A percentile compares a stretch with the other conserved stretches of the same genome.
phyloP scores from a whole-genome alignment of 2,329 filamentous ascomycete genomes.

The Pseudohalonectria lignicola region DNA sequence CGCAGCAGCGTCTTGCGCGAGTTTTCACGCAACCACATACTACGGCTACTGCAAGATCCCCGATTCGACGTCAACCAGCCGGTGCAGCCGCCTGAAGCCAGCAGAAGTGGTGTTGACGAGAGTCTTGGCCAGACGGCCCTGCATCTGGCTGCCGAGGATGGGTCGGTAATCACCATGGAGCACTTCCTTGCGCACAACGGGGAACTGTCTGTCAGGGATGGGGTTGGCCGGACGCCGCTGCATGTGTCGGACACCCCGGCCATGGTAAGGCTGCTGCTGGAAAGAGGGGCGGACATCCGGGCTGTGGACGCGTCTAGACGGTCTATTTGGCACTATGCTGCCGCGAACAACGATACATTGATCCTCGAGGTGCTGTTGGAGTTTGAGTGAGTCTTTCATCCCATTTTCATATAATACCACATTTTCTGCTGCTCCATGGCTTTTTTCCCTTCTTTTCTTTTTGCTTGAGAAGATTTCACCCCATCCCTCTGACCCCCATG shows the following conservation, averaged over 20 bases:
- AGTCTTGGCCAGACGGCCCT: not conserved
- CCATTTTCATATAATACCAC: too few species aligned
- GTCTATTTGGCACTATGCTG: slow-evolving; percentile 1
- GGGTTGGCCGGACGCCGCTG: not conserved
- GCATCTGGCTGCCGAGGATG: not conserved
- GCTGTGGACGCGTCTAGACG: not conserved
- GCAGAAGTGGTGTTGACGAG: not conserved
- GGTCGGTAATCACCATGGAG: not conserved
- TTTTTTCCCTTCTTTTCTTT: too few species aligned
- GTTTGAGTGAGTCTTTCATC: not conserved
- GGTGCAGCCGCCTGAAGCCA: not conserved
- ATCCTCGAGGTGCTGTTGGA: not conserved
- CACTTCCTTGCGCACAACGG: not conserved
- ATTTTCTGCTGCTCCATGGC: too few species aligned
- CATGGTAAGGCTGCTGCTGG: not conserved
- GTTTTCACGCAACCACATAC: not conserved
- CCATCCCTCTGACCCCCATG: too few species aligned
- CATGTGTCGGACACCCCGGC: not conserved
- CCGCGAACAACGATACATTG: not conserved
- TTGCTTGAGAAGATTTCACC: too few species aligned
- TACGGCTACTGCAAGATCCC: slow-evolving; percentile 1
- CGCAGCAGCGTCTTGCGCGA: not conserved
- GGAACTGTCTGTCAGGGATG: not conserved
- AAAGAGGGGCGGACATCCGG: too few species aligned
- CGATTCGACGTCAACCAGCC: not conserved